Percentiles rank a stretch among this genome's conserved stretches.
Evolutionary conservation across 1,284 basidiomycete genomes (phyloP).

Genomic region (Puccinia horiana): DNA sequence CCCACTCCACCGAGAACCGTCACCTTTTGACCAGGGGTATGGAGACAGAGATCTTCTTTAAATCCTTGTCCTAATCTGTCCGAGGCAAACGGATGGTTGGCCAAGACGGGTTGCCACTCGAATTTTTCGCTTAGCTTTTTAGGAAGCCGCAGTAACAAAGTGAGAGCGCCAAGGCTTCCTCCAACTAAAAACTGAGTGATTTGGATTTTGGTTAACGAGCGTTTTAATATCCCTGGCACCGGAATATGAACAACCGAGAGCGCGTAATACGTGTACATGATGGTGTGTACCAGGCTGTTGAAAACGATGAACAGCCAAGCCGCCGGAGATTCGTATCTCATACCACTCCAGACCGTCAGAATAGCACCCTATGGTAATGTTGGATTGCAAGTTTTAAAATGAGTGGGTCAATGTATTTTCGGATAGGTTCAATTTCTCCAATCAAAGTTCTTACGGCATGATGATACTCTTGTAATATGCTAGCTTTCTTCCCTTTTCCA

Average conservation of each 20-base stretch:
- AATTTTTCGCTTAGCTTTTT: conserved; percentile 29
- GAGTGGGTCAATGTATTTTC: no score
- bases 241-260: conserved; percentile 56
- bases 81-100: conserved; percentile 11
- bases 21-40: conserved; percentile 28
- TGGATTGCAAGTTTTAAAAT: neutral
- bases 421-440: neutral
- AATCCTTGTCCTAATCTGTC: conserved; percentile 34
- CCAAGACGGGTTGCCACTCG: conserved; percentile 38
- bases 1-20: conserved; percentile 37
- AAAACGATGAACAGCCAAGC: conserved; percentile 52
- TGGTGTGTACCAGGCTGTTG: conserved; percentile 54
- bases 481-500: conserved; percentile 58
- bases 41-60: conserved; percentile 29
- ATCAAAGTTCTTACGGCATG: conserved; percentile 50
- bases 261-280: conserved; percentile 58
- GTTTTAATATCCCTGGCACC: conserved; percentile 57
- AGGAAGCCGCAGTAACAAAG: conserved; percentile 16
- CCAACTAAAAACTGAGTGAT: conserved; percentile 56
- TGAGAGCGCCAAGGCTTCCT: conserved; percentile 50
- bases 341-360: conserved; percentile 57
- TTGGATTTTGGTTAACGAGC: conserved; percentile 55
- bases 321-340: conserved; percentile 55
- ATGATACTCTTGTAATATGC: conserved; percentile 55
- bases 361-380: conserved; percentile 53